Evolutionary conservation across 163 green algal genomes (phyloP).

Genomic region (Scenedesmus sp.): DNA sequence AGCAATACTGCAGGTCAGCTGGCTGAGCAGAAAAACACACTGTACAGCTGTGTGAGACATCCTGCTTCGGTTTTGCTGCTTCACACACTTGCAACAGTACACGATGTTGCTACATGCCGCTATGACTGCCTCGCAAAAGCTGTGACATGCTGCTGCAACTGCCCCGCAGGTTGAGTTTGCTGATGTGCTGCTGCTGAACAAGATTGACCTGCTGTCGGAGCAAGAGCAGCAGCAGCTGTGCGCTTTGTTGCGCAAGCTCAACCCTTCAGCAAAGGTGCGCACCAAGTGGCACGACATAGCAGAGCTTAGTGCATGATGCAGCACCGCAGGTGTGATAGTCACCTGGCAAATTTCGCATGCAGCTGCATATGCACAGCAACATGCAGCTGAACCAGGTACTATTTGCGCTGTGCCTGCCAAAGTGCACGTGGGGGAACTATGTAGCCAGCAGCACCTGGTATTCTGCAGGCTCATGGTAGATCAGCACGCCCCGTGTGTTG

Average conservation of each 20-base stretch:
- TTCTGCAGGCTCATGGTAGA: no score
- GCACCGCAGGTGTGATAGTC: neutral
- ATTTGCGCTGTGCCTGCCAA: no score
- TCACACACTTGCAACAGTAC: no score
- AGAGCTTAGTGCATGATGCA: neutral
- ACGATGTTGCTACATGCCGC: no score
- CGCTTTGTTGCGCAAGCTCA: conserved; percentile 64
- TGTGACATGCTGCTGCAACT: neutral
- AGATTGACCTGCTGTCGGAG: conserved; percentile 68
- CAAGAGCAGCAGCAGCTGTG: conserved; percentile 56
- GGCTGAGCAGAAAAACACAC: neutral
- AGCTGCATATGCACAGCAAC: neutral
- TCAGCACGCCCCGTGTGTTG: neutral
- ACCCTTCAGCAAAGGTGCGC: conserved; percentile 59
- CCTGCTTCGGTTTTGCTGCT: no score
- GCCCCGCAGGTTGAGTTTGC: conserved; percentile 86
- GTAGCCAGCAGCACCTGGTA: no score
- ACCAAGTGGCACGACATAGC: no score
- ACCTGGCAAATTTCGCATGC: neutral
- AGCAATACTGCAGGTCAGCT: neutral
- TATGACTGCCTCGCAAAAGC: neutral
- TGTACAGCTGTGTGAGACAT: neutral
- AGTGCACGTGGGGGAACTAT: no score
- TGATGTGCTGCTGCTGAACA: conserved; percentile 91
- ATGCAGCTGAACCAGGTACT: no score